Evolutionary conservation across 148 eudicot genomes (phyloP), one percentile per base, ranked within the genome.

Genomic region (Persicaria tinctoria): DNA sequence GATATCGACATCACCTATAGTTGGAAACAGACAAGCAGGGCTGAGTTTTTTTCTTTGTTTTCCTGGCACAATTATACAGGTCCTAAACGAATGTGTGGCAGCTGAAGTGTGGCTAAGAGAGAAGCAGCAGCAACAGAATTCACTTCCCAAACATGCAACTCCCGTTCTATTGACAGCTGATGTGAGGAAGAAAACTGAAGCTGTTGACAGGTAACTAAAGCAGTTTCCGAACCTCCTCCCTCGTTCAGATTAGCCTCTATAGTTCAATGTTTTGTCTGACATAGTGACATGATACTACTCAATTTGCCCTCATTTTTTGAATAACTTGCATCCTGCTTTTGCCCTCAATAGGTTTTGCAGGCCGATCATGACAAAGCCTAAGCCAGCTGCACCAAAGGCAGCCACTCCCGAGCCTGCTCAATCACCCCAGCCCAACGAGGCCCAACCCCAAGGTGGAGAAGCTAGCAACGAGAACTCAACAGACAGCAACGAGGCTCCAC

Each of bases 71-170:
- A 14, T 64, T 41, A 16, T 66, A 41, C 76, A 94, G 98, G 97
- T 91, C 60, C 10, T 89, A 32, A 87, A 81, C 70, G 90, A 90
- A 73, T 90, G 93, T 76, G 87, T 55, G 13, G 89, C 90, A 71
- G 96, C 92, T 44, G 96, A 90, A 69, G 87, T 90, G 48, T 92
- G 97, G 98, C 76, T 92, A 41, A 89, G 92, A 75, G 97, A 92
- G 89, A 95, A 83, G 76, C 84, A 76, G 77, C 96, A 92, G 78
- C 96, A 86, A 60, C 98, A 92, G 80, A 97, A 90, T 54, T 78
- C 81, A 8, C 96, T 92, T 51, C 97, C 97, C 6, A 94, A 90
- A 80, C 74, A 86, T 81, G 88, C 86, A 3, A 73, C 75, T 45
- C 96, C 97, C 62, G 91, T 81, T 74, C 80, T 95, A 51, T 76